Evolutionary conservation across 2,329 filamentous ascomycete genomes (phyloP).

Genomic region (Pseudopyricularia javanii): DNA sequence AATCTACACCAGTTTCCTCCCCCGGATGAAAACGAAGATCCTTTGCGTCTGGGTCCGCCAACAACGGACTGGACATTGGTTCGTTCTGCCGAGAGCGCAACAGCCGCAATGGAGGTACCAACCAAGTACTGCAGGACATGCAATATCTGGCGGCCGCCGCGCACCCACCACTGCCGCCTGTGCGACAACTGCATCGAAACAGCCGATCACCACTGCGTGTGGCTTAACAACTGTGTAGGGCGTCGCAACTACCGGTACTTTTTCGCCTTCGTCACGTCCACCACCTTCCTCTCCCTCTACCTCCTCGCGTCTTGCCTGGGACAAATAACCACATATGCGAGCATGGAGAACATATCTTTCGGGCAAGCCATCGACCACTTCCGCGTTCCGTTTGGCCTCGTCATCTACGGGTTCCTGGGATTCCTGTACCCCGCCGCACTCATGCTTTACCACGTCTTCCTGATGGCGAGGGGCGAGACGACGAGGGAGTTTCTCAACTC

Average conservation of each 20-base stretch:
- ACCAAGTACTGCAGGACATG: constrained; percentile 98
- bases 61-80: constrained; percentile 93
- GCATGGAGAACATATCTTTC: constrained; percentile 54
- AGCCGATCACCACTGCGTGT: constrained; percentile 96
- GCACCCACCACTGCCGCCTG: constrained; percentile 89
- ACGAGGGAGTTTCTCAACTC: constrained; percentile 93
- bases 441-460: constrained; percentile 79
- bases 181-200: constrained; percentile 98
- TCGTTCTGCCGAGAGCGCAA: constrained; percentile 60
- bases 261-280: constrained; percentile 75
- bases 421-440: constrained; percentile 74
- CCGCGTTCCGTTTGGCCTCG: constrained; percentile 76
- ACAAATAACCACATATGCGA: constrained; percentile 65
- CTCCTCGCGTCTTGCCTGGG: constrained; percentile 67
- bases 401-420: constrained; percentile 66
- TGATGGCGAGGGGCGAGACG: constrained; percentile 84
- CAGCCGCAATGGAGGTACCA: constrained; percentile 91
- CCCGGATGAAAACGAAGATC: constrained; percentile 62
- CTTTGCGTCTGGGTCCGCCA: constrained; percentile 66
- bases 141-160: constrained; percentile 91
- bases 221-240: constrained; percentile 97
- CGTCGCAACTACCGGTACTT: constrained; percentile 97
- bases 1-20: constrained; percentile 86
- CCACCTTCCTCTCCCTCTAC: constrained; percentile 65
- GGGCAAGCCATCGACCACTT: constrained; percentile 54